Evolutionary conservation across 208 protist species (phyloP), one percentile per base, ranked within the genome.

Genomic region (Porcisia deanei): DNA sequence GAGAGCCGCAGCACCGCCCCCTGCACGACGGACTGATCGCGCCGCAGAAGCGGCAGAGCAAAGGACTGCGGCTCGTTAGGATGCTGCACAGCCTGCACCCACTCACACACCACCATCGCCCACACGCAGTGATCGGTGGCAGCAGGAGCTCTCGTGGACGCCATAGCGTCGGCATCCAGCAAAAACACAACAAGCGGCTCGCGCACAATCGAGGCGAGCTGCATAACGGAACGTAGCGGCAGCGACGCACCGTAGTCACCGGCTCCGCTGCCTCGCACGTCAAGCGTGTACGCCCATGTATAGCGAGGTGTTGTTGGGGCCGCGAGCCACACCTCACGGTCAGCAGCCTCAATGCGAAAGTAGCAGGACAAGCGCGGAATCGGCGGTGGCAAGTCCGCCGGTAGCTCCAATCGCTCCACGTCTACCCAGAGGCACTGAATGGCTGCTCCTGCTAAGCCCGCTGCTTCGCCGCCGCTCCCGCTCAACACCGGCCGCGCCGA

Each of bases 171-270:
- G 57, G 93, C 93, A 63, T 96, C 90, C 18, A 93, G 71, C 55
- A 96, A 87, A 79, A 95, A 96, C 16, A 97, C 64, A 20, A 89
- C 88, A 9, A 97, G 88, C n/a, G 90, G 91, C 76, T 93, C 90
- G 0, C 91, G 88, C 65, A 85, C 82, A 30, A 90, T 74, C 10
- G 78, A 76, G 2, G 87, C 76, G 58, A 92, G 71, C 57, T 92
- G 76, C 0, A 80, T 65, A 34, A 86, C 43, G 43, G 87, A 89
- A 12, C 20, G 37, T 16, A 95, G 73, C 12, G 85, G 75, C 66
- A 94, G 86, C 5, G 75, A 45, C n/a, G 20, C 72, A 53, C 81
- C 81, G 14, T 66, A 72, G 3, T 57, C 58, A 3, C 63, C 68
- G n/a, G 79, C 91, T 12, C 80, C 73, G 57, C 71, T 57, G 20